Evolutionary conservation across 208 protist species (phyloP).

Genomic region (Leptomonas pyrrhocoris): DNA sequence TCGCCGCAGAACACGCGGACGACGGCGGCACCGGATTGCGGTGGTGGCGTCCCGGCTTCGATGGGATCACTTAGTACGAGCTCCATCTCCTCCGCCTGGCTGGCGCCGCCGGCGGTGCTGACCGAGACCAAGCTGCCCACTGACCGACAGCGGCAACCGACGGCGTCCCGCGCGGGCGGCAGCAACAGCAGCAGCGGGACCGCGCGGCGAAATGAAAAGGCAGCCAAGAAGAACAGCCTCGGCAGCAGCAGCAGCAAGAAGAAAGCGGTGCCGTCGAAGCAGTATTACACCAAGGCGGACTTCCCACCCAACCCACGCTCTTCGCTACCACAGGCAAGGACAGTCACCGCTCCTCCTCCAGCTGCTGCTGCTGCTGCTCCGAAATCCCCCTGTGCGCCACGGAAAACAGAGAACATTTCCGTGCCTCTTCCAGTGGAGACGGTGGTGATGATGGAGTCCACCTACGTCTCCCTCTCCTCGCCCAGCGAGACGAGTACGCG

Average conservation of each 20-base stretch:
- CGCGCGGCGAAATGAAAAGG: background rate
- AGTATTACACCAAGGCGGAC: conserved; percentile 1
- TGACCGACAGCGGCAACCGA: background rate
- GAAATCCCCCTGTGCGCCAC: background rate
- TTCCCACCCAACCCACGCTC: conserved; percentile 7
- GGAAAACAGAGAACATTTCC: background rate
- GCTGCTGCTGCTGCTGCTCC: background rate
- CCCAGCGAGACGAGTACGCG: conserved; percentile 11
- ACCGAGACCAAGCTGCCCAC: background rate
- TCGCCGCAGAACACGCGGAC: conserved; percentile 5
- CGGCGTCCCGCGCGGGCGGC: background rate
- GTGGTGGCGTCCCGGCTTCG: background rate
- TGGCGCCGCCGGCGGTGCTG: background rate
- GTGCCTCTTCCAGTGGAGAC: background rate
- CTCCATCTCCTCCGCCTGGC: conserved; percentile 4
- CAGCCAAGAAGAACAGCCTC: background rate
- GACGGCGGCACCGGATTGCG: background rate
- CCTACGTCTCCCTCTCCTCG: conserved; percentile 2
- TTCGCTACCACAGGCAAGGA: conserved; percentile 4
- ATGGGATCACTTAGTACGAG: background rate
- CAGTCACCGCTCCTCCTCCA: background rate
- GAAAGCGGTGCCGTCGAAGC: background rate
- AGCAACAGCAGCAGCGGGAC: conserved; percentile 2
- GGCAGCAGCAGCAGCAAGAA: background rate
- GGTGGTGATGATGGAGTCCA: background rate